A percentile compares a stretch with the other conserved stretches of the same genome.
Evolutionary conservation across 345 rosid species (phyloP).

Genomic region (Melaleuca quinquenervia): DNA sequence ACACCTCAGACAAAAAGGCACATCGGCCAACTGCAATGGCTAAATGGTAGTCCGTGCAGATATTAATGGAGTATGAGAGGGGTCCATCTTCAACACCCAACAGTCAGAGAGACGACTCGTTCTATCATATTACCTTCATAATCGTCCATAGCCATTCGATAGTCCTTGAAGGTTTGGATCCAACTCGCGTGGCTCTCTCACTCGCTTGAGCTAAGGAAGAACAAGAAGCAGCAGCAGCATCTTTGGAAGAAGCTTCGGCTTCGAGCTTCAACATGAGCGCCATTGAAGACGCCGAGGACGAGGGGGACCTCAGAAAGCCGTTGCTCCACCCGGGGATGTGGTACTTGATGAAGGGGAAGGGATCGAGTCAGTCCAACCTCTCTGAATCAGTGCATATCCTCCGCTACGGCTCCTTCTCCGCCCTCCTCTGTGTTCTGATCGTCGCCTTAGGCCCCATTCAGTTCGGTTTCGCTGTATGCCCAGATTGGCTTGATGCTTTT

Average conservation of each 20-base stretch:
- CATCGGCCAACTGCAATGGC: neutral
- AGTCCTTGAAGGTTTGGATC: neutral
- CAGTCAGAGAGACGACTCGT: neutral
- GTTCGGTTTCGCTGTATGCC: constrained; percentile 57
- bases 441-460: constrained; percentile 68
- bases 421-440: constrained; percentile 49
- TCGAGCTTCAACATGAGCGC: constrained; percentile 25
- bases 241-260: neutral
- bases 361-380: constrained; percentile 51
- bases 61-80: neutral
- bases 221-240: neutral
- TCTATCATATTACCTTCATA: neutral
- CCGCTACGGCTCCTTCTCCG: constrained; percentile 54
- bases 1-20: neutral
- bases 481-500: neutral
- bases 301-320: constrained; percentile 41
- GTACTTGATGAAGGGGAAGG: constrained; percentile 36
- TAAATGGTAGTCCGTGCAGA: neutral
- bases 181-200: neutral
- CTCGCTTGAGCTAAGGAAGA: neutral
- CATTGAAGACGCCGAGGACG: constrained; percentile 42
- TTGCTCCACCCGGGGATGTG: constrained; percentile 65
- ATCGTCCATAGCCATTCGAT: neutral
- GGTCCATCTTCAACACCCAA: neutral
- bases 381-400: constrained; percentile 34